Evolutionary conservation across 495 filamentous ascomycete genomes (phyloP).

Genomic region (Amphirosellinia nigrospora): DNA sequence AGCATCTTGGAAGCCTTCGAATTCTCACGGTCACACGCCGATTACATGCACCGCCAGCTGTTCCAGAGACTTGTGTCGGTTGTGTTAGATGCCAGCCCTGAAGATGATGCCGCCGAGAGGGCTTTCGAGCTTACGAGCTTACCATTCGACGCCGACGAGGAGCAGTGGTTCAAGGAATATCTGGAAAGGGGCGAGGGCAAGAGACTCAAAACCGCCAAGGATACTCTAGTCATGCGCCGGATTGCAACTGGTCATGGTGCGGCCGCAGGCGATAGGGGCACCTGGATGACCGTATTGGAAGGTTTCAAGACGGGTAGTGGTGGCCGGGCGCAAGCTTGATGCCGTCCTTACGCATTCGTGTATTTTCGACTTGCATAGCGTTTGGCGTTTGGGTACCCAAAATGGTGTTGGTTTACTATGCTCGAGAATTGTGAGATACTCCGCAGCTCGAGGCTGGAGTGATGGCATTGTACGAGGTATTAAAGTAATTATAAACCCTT

Average conservation of each 20-base stretch:
- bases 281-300: constrained; percentile 42
- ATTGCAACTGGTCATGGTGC: constrained; percentile 33
- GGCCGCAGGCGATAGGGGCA: constrained; percentile 31
- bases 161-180: constrained; percentile 72
- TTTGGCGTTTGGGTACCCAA: constrained; percentile 35
- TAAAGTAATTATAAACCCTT: background rate
- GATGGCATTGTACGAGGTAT: background rate
- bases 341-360: background rate
- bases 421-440: background rate
- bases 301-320: constrained; percentile 42
- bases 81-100: constrained; percentile 56
- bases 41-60: constrained; percentile 62
- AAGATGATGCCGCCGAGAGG: constrained; percentile 56
- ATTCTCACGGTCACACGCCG: constrained; percentile 69
- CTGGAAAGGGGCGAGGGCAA: constrained; percentile 66
- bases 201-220: constrained; percentile 65
- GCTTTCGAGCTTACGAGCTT: constrained; percentile 74
- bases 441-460: background rate
- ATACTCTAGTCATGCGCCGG: constrained; percentile 70
- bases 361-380: constrained; percentile 38
- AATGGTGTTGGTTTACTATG: background rate
- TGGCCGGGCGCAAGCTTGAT: constrained; percentile 35
- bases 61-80: constrained; percentile 71
- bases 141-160: constrained; percentile 71
- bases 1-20: constrained; percentile 75